These are phyloP conservation scores for Alternaria sp. DNA, from an alignment of 2,329 filamentous ascomycete genomes.

Conservation along the genomic window DNA sequence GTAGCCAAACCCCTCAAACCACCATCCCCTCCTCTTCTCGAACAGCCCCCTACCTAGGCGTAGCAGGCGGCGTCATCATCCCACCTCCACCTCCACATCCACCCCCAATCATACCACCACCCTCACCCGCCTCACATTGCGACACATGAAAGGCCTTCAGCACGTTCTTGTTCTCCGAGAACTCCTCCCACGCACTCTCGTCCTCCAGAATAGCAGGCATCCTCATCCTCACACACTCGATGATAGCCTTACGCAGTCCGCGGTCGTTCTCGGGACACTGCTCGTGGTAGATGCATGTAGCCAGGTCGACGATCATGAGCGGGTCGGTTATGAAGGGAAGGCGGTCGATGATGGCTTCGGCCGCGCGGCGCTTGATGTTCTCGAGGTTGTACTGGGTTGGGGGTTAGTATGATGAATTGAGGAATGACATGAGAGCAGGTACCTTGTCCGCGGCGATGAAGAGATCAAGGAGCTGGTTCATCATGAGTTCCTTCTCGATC, in stretches of 20 bases:
- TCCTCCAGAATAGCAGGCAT: neutral
- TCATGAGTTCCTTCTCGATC: conserved; percentile 20
- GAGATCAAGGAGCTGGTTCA: conserved; percentile 17
- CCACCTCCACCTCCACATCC: neutral
- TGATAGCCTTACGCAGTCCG: conserved; percentile 23
- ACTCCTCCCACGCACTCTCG: conserved; percentile 18
- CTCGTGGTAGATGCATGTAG: conserved; percentile 12
- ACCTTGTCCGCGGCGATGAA: conserved; percentile 35
- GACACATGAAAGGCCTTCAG: conserved; percentile 17
- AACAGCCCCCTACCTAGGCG: neutral
- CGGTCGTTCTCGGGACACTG: conserved; percentile 16
- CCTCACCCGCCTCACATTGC: conserved; percentile 1
- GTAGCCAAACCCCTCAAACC: neutral
- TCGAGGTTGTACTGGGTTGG: conserved; percentile 28
- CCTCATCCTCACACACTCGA: conserved; percentile 13
- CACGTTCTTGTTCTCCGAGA: conserved; percentile 13
- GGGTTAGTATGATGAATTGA: conserved; percentile 2
- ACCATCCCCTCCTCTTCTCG: neutral
- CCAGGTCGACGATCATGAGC: conserved; percentile 21
- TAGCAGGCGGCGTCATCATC: neutral
- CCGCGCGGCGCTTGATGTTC: conserved; percentile 17
- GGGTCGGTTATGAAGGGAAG: conserved; percentile 23
- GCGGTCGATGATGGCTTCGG: conserved; percentile 27
- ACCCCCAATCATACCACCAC: neutral
- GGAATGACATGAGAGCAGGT: too few relatives aligned